A percentile compares a stretch with the other conserved stretches of the same genome.
Evolutionary conservation across 257 asterid genomes (phyloP).

Genomic region (Nicotiana tomentosiformis): DNA sequence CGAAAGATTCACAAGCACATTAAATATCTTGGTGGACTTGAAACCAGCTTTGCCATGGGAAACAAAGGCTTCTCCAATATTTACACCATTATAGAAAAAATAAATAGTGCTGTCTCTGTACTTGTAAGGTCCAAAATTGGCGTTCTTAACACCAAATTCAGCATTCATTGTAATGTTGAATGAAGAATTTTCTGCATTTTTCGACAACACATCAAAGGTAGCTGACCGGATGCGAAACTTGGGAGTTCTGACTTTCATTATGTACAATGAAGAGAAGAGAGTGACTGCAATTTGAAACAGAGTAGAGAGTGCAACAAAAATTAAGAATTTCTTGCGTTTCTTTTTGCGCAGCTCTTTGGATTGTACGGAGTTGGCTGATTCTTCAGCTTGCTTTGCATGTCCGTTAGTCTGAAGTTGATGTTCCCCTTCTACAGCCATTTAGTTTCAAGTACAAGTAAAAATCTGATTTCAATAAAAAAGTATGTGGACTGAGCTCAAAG

Average conservation of each 20-base stretch:
- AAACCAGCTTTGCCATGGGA: constrained; percentile 11
- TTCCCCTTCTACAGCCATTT: constrained; percentile 1
- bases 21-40: constrained; percentile 21
- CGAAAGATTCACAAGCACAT: constrained; percentile 13
- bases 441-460: background rate
- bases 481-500: background rate
- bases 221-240: constrained; percentile 27
- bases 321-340: constrained; percentile 27
- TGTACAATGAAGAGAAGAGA: constrained; percentile 21
- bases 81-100: constrained; percentile 21
- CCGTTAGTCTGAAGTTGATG: background rate
- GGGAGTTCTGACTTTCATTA: constrained; percentile 36
- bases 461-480: background rate
- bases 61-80: constrained; percentile 28
- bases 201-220: background rate
- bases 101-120: constrained; percentile 18
- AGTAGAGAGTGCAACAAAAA: constrained; percentile 22
- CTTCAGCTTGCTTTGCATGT: background rate
- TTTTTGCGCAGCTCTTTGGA: constrained; percentile 17
- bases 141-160: constrained; percentile 31
- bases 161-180: constrained; percentile 24
- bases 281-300: constrained; percentile 30
- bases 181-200: constrained; percentile 4
- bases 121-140: constrained; percentile 38
- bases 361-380: background rate